phyloP scores from a whole-genome alignment of 2,329 filamentous ascomycete genomes.

The Colletotrichum viniferum region DNA sequence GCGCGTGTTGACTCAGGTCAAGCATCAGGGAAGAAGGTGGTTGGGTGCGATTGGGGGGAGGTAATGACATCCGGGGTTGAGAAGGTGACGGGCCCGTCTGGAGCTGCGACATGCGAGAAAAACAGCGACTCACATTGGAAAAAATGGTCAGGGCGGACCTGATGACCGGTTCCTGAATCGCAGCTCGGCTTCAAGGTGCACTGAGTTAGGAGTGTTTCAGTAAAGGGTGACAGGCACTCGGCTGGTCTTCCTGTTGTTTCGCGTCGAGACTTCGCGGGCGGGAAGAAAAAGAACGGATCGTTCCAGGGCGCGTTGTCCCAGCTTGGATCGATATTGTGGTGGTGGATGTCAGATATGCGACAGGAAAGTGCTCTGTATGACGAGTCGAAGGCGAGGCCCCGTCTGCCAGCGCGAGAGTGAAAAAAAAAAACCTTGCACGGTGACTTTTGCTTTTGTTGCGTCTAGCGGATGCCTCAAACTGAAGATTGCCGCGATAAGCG shows the following conservation, averaged over 20 bases:
- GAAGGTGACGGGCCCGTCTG: background rate
- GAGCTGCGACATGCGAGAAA: conserved; percentile 4
- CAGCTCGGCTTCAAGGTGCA: background rate
- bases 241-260: conserved; percentile 12
- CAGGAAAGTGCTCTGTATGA: background rate
- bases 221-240: conserved; percentile 1
- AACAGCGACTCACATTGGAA: conserved; percentile 9
- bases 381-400: background rate
- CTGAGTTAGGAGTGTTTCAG: conserved; percentile 1
- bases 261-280: background rate
- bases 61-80: background rate
- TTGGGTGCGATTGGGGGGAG: background rate
- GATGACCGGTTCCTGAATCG: background rate
- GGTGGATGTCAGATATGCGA: background rate
- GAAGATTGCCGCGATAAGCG: background rate
- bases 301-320: background rate
- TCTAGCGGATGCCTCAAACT: background rate
- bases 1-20: conserved; percentile 8
- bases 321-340: background rate
- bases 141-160: background rate
- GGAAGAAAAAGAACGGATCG: background rate
- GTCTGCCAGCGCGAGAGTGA: background rate
- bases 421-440: background rate
- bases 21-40: background rate
- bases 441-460: background rate